Base-by-base conservation (phyloP, 2,329 filamentous ascomycete species). In the Seiridium cupressi region DNA sequence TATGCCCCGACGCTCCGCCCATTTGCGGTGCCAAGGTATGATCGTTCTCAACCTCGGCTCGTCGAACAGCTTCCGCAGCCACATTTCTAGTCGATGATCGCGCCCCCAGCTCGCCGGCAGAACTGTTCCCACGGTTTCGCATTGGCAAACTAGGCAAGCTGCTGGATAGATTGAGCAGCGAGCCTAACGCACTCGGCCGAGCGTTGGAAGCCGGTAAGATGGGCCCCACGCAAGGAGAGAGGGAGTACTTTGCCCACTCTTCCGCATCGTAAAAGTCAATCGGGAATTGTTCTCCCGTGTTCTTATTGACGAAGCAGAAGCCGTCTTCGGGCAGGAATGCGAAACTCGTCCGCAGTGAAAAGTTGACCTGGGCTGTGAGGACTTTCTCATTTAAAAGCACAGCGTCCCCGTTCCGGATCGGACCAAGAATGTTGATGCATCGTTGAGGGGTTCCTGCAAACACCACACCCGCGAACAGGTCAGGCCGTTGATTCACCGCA, bases 401-500 rank as follows among this genome's bases (percentile, higher is more conserved):
- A 18, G 93, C 91, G 70, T 98, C 93, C n/a, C 93, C 93, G 67
- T 96, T 94, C 42, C 93, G 88, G 10, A 98, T 74, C 1, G 93
- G 93, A 0, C 94, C 94, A 3, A 97, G 82, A 56, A 97, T 95
- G 71, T 97, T 97, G 71, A 97, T 87, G 71, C 93, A 97, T 58
- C 90, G 86, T 65, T 94, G 89, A 0, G 93, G 93, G 1, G 89
- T 87, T 7, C 93, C 94, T 1, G 91, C 93, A 70, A 92, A 98
- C 2, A 97, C 73, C 1, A 97, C 91, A 0, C 93, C 93, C 0
- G 89, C 85, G 68, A 97, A 96, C 2, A 98, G 83, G 4, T 96
- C 90, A 0, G 94, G 94, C 13, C 87, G 83, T 66, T 90, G 83
- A 71, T 97, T 97, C 61, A 97, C 89, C 8, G 89, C 92, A 72